Base-by-base conservation (phyloP, 345 rosid genomes). In the Populus ilicifolia region DNA sequence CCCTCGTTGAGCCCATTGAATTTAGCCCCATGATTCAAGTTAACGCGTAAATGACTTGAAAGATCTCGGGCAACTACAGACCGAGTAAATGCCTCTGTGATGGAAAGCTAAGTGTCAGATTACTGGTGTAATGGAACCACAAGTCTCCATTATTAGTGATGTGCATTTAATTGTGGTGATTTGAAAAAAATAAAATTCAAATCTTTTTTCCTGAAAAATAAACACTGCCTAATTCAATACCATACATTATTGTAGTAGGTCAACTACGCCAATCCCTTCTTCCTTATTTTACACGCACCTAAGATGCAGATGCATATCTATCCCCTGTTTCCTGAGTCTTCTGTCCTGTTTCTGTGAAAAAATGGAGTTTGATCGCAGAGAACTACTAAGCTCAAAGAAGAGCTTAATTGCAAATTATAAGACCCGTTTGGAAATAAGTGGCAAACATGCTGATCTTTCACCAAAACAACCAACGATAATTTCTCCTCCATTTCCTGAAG, bases 1-100 rank as follows among this genome's bases (percentile, higher is more conserved):
- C 62, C 1, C 5, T 8, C 62, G 11, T 9, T 56, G 62, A 8
- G 62, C 12, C 62, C 62, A 56, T n/a, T 56, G 61, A 54, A 54
- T 17, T 3, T 46, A 72, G 38, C 75, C 75, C 63, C 65, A 5
- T 30, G 41, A 6, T n/a, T 41, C 43, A 25, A 41, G 66, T 68
- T 70, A 20, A 72, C 85, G 85, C 80, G 80, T 79, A 50, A 72
- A 75, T 2, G 62, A 38, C 71, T 69, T 8, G 7, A 33, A 39
- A 68, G 43, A 71, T 25, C 29, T 38, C 5, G 1, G 5, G 17
- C 29, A 67, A 0, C 3, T 16, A 21, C 29, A 65, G 30, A 36
- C 82, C 81, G 5, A 30, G 77, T 72, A 81, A 81, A 38, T 72
- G 82, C 80, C 30, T 21, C 56, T 78, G 69, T 70, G 50, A 44